Evolutionary conservation across 2,329 filamentous ascomycete species (phyloP).

Genomic region (Zymoseptoria passerinii): DNA sequence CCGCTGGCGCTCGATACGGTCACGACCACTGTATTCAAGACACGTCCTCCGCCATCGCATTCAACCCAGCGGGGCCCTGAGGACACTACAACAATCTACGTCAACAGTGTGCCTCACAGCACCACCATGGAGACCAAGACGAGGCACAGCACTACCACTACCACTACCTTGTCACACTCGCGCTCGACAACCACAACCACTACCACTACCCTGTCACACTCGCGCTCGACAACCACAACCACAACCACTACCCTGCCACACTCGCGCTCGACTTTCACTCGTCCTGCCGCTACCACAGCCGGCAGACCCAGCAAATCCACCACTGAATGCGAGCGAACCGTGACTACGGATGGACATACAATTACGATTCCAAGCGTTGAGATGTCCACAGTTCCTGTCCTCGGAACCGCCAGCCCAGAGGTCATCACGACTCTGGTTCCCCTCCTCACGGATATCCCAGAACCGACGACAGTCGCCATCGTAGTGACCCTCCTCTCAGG

Average conservation of each 20-base stretch:
- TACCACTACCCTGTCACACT: no score
- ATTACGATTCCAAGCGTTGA: background rate
- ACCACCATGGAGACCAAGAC: background rate
- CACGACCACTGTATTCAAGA: background rate
- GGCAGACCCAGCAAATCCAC: background rate
- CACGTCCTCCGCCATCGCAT: background rate
- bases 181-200: background rate
- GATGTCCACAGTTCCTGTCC: slow-evolving; percentile 1
- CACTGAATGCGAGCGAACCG: slow-evolving; percentile 5
- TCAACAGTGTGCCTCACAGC: background rate
- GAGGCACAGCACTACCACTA: background rate
- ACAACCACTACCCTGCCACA: no score
- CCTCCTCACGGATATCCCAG: slow-evolving; percentile 7
- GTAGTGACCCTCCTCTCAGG: slow-evolving; percentile 11
- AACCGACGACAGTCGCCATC: slow-evolving; percentile 7
- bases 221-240: background rate
- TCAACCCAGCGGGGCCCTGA: background rate
- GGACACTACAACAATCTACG: slow-evolving; percentile 3
- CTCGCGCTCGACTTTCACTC: slow-evolving; percentile 6
- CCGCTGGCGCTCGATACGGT: background rate
- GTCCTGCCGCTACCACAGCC: slow-evolving; percentile 6
- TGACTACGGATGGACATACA: slow-evolving; percentile 7
- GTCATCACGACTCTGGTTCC: slow-evolving; percentile 6
- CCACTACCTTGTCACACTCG: background rate
- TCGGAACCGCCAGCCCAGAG: background rate